Base-by-base conservation (phyloP, 257 asterid species). In the Ocimum tenuiflorum region DNA sequence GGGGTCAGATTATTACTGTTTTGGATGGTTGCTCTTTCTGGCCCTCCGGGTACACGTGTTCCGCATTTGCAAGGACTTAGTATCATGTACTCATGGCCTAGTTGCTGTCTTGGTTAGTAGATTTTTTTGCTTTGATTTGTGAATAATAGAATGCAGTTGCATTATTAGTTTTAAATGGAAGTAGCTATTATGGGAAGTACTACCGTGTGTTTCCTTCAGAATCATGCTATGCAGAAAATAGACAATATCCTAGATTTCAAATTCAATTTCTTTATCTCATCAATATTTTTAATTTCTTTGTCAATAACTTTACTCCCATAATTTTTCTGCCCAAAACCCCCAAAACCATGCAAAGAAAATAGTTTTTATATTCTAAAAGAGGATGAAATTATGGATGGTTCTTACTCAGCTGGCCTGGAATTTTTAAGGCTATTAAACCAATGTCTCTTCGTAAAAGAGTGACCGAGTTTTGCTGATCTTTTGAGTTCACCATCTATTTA, bases 21-120 rank as follows among this genome's bases (percentile, higher is more conserved):
- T 92, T 35, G 99, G 99, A 69, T 92, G 99, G 96, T 86, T 89
- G 72, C 87, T 92, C 17, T 92, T 89, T 76, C 81, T 92, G 70
- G 90, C 88, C 5, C 94, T 92, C 52, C 95, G 99, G 2, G 82
- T 76, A 50, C 96, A 82, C 56, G 88, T 79, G 33, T 88, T 89
- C 75, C 71, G 81, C 75, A 82, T 81, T 20, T 80, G 85, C 82
- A 86, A 87, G 85, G 94, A 88, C 80, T 80, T 92, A 19, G 91
- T 92, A 57, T 87, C 97, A 36, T 81, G 90, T 80, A 92, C 94
- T 46, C 94, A 87, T 69, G 99, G 99, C 69, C 81, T 89, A 70
- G 83, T 87, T 74, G 86, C 97, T 24, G 74, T 86, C 61, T 65
- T 89, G 96, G 99, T 92, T 23, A 84, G 99, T 89, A 9, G 68